phyloP scores from a whole-genome alignment of 805 yeast species.

The Dipodascus geniculatus region DNA sequence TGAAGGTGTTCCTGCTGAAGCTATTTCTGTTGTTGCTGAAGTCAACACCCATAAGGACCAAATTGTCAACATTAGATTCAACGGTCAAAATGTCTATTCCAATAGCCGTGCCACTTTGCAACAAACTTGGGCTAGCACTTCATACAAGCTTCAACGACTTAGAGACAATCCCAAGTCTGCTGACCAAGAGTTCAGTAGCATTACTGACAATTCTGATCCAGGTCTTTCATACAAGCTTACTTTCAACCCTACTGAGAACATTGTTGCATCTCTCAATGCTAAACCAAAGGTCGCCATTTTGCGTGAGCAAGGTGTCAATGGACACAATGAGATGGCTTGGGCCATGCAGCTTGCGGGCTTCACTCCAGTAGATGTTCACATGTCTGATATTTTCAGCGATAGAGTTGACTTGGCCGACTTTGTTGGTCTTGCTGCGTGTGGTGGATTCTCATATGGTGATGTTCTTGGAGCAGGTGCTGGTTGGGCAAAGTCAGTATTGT shows the following conservation, averaged over 20 bases:
- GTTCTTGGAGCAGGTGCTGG: slow-evolving; percentile 98
- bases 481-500: slow-evolving; percentile 94
- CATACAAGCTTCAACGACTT: slow-evolving; percentile 77
- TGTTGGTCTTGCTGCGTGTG: slow-evolving; percentile 95
- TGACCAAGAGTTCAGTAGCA: slow-evolving; percentile 67
- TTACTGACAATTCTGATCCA: slow-evolving; percentile 75
- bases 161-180: slow-evolving; percentile 93
- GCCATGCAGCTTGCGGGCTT: slow-evolving; percentile 92
- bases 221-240: slow-evolving; percentile 78
- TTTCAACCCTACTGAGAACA: slow-evolving; percentile 36
- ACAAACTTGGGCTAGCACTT: slow-evolving; percentile 76
- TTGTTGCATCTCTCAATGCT: slow-evolving; percentile 13
- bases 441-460: slow-evolving; percentile 98
- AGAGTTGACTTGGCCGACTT: slow-evolving; percentile 62
- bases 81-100: slow-evolving; percentile 35
- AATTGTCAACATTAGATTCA: slow-evolving; percentile 35
- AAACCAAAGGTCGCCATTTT: slow-evolving; percentile 89
- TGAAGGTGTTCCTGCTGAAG: slow-evolving; percentile 45
- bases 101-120: slow-evolving; percentile 62
- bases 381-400: slow-evolving; percentile 81
- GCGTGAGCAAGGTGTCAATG: slow-evolving; percentile 97
- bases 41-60: slow-evolving; percentile 40
- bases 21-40: slow-evolving; percentile 54
- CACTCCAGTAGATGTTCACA: slow-evolving; percentile 87
- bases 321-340: slow-evolving; percentile 98